Evolutionary conservation across 2,329 filamentous ascomycete genomes (phyloP), one percentile per base, ranked within the genome.

Genomic region (Curvularia hawaiiensis): DNA sequence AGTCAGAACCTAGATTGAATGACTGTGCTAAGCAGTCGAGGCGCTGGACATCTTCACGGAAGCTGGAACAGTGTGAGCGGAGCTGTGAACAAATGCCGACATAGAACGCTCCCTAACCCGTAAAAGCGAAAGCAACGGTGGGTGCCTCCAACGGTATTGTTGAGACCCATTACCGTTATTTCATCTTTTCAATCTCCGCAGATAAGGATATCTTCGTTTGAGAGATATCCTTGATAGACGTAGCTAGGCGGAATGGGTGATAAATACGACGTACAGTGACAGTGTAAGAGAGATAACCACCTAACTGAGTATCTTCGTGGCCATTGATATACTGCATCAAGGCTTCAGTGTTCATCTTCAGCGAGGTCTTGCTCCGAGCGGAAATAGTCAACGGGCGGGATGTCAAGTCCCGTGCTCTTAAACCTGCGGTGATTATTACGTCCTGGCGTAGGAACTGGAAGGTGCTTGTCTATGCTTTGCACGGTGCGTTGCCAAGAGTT

Each of bases 21-120:
- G 28, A 30, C 28, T 30, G 28, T 30, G 28, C 28, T 8, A 30
- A 30, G 10, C 28, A 8, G 10, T 30, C 10, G 10, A 30, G 28
- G 8, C 28, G 28, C 28, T 30, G 40, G 7, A 79, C 65, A 8
- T 75, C 58, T 2, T 59, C 33, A 6, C 71, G 65, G 66, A 77
- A 79, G 14, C 33, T 51, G 10, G 62, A 41, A 2, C 58, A 56
- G 16, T 63, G 38, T 28, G 68, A 18, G 28, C 59, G 58, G 3
- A 69, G 55, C 50, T 64, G 31, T 18, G 44, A 44, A 12, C 40
- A 52, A 54, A 67, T 62, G 0, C 41, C 48, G 2, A 43, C 49
- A 49, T 73, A 66, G 6, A 52, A 59, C 1, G 67, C 55, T 7
- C 77, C 77, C 63, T 79, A 75, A 6, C 77, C 77, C 20, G 77